Conservation (phyloP, 1,284 basidiomycete species). For the Pisolithus thermaeus region DNA sequence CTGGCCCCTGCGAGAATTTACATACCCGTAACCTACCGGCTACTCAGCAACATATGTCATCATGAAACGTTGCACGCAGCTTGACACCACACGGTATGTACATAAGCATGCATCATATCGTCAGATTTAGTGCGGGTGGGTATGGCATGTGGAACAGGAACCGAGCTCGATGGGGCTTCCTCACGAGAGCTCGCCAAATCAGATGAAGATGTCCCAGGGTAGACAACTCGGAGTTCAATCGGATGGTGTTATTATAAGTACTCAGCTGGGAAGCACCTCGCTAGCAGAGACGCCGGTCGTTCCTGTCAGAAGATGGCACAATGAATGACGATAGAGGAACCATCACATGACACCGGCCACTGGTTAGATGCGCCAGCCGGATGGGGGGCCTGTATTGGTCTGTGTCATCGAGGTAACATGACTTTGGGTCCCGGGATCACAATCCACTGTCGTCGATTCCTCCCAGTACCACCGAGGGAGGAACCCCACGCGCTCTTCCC, state of each 20-base stretch:
- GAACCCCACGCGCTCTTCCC: constrained; percentile 70
- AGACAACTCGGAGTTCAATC: constrained; percentile 20
- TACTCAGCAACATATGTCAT: not conserved
- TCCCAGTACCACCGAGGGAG: constrained; percentile 68
- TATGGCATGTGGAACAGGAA: not conserved
- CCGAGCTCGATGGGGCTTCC: constrained; percentile 16
- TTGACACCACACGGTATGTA: not conserved
- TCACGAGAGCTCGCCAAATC: constrained; percentile 17
- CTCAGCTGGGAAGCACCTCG: constrained; percentile 6
- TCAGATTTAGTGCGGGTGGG: no score
- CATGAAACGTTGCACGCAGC: not conserved
- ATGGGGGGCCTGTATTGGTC: not conserved
- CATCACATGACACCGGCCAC: constrained; percentile 14
- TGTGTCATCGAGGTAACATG: constrained; percentile 4
- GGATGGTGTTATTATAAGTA: constrained; percentile 9
- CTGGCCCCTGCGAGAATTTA: not conserved
- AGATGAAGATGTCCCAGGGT: constrained; percentile 7
- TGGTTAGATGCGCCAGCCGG: constrained; percentile 20
- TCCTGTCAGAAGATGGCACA: constrained; percentile 1
- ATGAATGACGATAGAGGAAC: constrained; percentile 11
- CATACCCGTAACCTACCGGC: constrained; percentile 17
- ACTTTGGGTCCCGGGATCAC: constrained; percentile 6
- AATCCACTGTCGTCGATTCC: constrained; percentile 20
- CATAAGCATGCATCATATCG: no score
- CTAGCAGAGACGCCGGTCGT: constrained; percentile 3